phyloP scores from a whole-genome alignment of 78 protist species.

The Emiliania huxleyi region DNA sequence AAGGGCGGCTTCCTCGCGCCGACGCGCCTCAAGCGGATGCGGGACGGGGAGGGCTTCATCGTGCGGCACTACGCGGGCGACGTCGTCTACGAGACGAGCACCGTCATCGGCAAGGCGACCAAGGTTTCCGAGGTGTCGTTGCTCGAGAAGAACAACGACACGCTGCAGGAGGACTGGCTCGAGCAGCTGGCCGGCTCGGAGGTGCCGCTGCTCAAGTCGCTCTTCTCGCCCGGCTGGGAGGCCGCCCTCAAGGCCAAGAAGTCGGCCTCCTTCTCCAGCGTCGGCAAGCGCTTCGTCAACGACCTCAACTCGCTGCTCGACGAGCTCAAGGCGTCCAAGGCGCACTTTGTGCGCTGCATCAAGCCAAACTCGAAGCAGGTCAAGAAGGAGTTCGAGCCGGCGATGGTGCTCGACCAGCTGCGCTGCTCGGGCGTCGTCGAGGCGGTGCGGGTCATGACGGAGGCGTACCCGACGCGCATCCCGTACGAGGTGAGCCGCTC shows the following conservation, averaged over 20 bases:
- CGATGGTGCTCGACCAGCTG: conserved; percentile 5
- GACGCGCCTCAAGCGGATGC: not conserved
- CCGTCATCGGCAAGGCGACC: not conserved
- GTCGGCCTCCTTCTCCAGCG: not conserved
- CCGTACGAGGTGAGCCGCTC: not conserved
- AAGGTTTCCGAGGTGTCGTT: not conserved
- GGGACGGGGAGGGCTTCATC: conserved; percentile 28
- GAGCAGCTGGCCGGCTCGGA: conserved; percentile 16
- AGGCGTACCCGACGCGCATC: not conserved
- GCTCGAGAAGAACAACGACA: conserved; percentile 69
- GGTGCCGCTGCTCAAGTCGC: conserved; percentile 3
- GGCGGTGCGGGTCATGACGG: not conserved
- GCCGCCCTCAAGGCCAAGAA: not conserved
- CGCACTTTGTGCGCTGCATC: conserved; percentile 38
- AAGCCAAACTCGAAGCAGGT: not conserved
- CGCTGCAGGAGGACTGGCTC: conserved; percentile 66
- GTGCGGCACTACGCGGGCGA: conserved; percentile 63
- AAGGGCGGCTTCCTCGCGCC: not conserved
- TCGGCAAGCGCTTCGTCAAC: conserved; percentile 56
- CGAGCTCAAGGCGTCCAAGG: not conserved
- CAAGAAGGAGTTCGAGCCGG: not conserved
- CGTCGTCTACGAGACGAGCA: conserved; percentile 49
- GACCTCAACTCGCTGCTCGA: conserved; percentile 50
- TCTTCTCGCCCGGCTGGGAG: not conserved
- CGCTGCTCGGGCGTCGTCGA: not conserved